Evolutionary conservation across 2,329 filamentous ascomycete species (phyloP).

Genomic region (Cadophora sp.): DNA sequence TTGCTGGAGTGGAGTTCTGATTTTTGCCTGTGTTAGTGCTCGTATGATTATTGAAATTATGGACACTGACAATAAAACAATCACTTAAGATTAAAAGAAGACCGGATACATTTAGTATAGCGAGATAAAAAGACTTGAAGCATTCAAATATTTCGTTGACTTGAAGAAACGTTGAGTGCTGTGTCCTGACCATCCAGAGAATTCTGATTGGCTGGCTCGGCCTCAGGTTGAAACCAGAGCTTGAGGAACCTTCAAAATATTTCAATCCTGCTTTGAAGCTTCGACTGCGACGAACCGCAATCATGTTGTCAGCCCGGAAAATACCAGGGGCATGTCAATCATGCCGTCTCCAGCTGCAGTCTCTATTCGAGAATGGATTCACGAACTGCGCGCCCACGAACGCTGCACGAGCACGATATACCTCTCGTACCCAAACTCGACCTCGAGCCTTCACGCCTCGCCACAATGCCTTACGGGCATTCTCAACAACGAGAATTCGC

Average conservation of each 20-base stretch:
- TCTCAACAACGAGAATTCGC: constrained; percentile 32
- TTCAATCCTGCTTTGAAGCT: background rate
- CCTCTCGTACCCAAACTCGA: constrained; percentile 23
- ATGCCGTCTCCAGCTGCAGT: constrained; percentile 45
- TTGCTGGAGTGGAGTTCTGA: too few species aligned
- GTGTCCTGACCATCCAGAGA: constrained; percentile 15
- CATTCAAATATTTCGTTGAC: background rate
- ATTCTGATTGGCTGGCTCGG: constrained; percentile 22
- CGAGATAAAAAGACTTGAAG: too few species aligned
- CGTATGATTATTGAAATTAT: too few species aligned
- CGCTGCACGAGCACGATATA: constrained; percentile 27
- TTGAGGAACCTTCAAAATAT: constrained; percentile 6
- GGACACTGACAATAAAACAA: too few species aligned
- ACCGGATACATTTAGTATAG: too few species aligned
- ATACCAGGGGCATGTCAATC: constrained; percentile 43
- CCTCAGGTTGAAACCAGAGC: constrained; percentile 17
- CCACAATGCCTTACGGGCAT: constrained; percentile 22
- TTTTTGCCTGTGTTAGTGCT: too few species aligned
- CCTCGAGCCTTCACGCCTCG: constrained; percentile 26
- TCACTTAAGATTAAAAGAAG: too few species aligned
- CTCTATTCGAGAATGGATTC: constrained; percentile 46
- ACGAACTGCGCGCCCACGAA: constrained; percentile 29
- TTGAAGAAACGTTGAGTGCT: background rate
- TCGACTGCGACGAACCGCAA: constrained; percentile 4
- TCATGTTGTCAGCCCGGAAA: constrained; percentile 42